phyloP scores from a whole-genome alignment of 1,139 yeast species.

The Debaryomyces fabryi region DNA sequence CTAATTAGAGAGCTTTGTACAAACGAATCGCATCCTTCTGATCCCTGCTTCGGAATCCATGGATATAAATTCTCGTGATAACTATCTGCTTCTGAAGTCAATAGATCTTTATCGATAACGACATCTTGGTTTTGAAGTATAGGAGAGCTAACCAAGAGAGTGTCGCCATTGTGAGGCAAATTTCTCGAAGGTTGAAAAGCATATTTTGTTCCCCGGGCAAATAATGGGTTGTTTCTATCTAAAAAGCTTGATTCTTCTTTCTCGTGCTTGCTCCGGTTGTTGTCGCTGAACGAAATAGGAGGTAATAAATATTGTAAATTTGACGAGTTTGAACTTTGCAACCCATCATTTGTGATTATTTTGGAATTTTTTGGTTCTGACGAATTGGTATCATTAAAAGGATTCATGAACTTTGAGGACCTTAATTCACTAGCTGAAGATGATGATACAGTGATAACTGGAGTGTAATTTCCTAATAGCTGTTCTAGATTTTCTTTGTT shows the following conservation, averaged over 20 bases:
- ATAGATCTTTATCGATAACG: conserved; percentile 9
- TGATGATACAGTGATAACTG: conserved; percentile 9
- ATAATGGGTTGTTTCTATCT: neutral
- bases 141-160: conserved; percentile 7
- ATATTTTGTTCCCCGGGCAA: neutral
- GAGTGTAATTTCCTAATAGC: conserved; percentile 4
- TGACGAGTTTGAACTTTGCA: conserved; percentile 5
- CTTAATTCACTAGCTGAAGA: conserved; percentile 7
- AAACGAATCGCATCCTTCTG: neutral
- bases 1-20: neutral
- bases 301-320: conserved; percentile 8
- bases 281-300: conserved; percentile 7
- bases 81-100: conserved; percentile 9
- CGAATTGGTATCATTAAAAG: conserved; percentile 12
- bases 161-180: neutral
- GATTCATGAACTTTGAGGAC: conserved; percentile 9
- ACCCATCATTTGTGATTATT: neutral
- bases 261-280: neutral
- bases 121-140: conserved; percentile 6
- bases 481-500: conserved; percentile 6
- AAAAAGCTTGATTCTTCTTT: neutral
- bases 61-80: conserved; percentile 8
- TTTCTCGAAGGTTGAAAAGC: neutral
- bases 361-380: conserved; percentile 9
- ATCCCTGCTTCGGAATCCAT: conserved; percentile 7